These are phyloP conservation scores for Daldinia concentrica DNA, from an alignment of 495 filamentous ascomycete species.

Conservation along the genomic window DNA sequence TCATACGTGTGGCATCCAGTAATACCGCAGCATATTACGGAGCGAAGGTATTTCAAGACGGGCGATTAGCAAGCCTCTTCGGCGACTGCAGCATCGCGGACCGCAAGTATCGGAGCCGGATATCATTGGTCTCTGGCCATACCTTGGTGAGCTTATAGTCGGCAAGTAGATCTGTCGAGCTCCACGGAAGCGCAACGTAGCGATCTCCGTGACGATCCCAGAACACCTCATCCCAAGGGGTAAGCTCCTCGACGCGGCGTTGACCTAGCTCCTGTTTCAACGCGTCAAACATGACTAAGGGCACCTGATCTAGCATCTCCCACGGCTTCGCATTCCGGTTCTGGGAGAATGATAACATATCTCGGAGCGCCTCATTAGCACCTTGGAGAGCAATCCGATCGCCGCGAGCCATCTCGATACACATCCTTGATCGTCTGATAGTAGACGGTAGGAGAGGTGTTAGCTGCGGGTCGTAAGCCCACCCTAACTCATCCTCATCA, in stretches of 20 bases:
- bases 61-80: constrained; percentile 19
- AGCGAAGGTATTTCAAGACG: neutral
- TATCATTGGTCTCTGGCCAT: constrained; percentile 34
- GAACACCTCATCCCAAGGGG: constrained; percentile 20
- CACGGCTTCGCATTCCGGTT: neutral
- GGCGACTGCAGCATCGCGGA: constrained; percentile 35
- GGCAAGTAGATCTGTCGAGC: neutral
- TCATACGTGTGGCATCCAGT: neutral
- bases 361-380: neutral
- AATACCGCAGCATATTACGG: neutral
- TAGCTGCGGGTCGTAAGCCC: constrained; percentile 44
- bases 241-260: constrained; percentile 22
- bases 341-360: neutral
- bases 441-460: constrained; percentile 14
- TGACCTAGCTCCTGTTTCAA: constrained; percentile 15
- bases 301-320: neutral
- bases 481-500: constrained; percentile 29
- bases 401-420: constrained; percentile 24
- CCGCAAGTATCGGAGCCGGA: constrained; percentile 29
- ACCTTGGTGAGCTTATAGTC: constrained; percentile 32
- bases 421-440: constrained; percentile 26
- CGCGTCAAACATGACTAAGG: constrained; percentile 39
- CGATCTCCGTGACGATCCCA: constrained; percentile 44
- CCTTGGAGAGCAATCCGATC: neutral
- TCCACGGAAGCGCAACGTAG: constrained; percentile 33